phyloP scores from a whole-genome alignment of 1,284 basidiomycete species.

The Mycosarcoma maydis region DNA sequence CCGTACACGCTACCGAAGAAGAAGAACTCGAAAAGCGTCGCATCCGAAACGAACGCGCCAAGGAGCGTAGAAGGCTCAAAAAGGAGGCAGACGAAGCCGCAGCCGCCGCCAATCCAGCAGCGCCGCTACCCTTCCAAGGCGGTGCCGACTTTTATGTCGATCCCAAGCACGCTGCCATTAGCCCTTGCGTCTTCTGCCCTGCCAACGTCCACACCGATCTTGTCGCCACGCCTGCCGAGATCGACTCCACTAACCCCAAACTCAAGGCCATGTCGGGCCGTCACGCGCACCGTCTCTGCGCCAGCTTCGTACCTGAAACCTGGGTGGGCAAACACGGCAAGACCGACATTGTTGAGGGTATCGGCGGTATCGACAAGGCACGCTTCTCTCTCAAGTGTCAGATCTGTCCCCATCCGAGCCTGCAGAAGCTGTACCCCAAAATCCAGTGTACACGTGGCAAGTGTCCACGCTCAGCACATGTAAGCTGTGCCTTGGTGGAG shows the following conservation, averaged over 20 bases:
- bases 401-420: conserved; percentile 76
- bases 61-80: conserved; percentile 35
- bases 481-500: conserved; percentile 78
- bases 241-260: conserved; percentile 23
- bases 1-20: conserved; percentile 26
- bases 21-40: conserved; percentile 39
- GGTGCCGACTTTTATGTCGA: conserved; percentile 41
- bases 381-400: conserved; percentile 76
- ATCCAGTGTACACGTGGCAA: conserved; percentile 93
- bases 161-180: conserved; percentile 15
- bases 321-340: conserved; percentile 55
- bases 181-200: conserved; percentile 68
- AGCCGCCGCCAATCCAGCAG: conserved; percentile 14
- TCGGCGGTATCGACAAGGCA: conserved; percentile 54
- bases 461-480: conserved; percentile 91
- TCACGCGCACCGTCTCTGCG: conserved; percentile 64
- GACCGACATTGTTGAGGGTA: conserved; percentile 52
- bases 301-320: conserved; percentile 62
- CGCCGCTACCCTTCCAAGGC: conserved; percentile 28
- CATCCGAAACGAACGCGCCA: conserved; percentile 39
- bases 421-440: conserved; percentile 83
- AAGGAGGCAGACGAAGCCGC: conserved; percentile 28
- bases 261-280: conserved; percentile 29
- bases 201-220: conserved; percentile 44
- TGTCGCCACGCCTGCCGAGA: conserved; percentile 39